These are phyloP conservation scores for Ganoderma leucocontextum DNA, from an alignment of 1,284 basidiomycete genomes.

Conservation along the genomic window DNA sequence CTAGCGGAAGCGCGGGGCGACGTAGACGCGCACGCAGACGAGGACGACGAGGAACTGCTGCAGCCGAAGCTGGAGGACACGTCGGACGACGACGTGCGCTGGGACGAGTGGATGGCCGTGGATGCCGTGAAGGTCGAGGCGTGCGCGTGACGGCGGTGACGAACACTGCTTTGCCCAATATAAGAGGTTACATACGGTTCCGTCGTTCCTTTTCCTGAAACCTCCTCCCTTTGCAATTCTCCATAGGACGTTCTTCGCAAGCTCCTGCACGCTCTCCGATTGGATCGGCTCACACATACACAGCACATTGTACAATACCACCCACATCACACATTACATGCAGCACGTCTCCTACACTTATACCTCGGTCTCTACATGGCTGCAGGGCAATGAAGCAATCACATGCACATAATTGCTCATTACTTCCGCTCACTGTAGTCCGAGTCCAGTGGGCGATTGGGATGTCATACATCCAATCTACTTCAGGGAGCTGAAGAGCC, in stretches of 20 bases:
- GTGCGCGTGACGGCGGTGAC: constrained; percentile 11
- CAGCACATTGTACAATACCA: constrained; percentile 34
- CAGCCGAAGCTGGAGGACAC: constrained; percentile 26
- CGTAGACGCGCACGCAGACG: constrained; percentile 20
- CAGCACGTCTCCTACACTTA: constrained; percentile 3
- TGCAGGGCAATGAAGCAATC: constrained; percentile 8
- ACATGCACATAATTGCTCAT: neutral
- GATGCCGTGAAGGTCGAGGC: constrained; percentile 30
- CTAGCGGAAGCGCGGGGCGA: constrained; percentile 20
- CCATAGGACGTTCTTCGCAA: neutral
- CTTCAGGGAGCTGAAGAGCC: too few relatives aligned
- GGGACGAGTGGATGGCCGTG: constrained; percentile 41
- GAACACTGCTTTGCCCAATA: constrained; percentile 7
- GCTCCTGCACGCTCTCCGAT: constrained; percentile 5
- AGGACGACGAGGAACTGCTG: constrained; percentile 29
- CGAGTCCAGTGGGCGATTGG: too few relatives aligned
- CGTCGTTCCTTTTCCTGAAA: neutral
- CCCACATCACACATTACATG: constrained; percentile 7
- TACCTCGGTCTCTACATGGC: constrained; percentile 3
- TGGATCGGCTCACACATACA: constrained; percentile 26
- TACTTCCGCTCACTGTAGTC: too few relatives aligned
- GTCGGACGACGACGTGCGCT: constrained; percentile 37
- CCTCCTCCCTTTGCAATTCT: neutral
- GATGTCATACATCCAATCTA: too few relatives aligned
- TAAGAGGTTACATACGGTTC: constrained; percentile 8